Conservation (phyloP, 2,329 filamentous ascomycete species). For the Cyclaneusma minus region DNA sequence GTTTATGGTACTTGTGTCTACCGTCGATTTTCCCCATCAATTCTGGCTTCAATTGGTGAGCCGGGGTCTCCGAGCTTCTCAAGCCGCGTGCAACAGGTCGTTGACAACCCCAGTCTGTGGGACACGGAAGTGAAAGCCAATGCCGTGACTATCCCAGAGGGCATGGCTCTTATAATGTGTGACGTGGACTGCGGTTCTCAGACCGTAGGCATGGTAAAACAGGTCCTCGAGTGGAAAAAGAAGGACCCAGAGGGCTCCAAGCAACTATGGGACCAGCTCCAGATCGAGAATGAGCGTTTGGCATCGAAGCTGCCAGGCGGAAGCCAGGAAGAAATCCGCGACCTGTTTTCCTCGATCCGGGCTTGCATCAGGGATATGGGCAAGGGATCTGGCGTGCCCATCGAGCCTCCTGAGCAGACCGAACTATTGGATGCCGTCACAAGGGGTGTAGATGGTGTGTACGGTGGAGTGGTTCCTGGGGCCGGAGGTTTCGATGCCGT, state of each 20-base stretch:
- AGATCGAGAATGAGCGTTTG: constrained; percentile 58
- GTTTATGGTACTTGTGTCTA: constrained; percentile 88
- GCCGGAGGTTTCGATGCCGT: constrained; percentile 90
- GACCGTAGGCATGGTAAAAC: constrained; percentile 91
- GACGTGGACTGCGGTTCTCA: constrained; percentile 90
- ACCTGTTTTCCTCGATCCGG: constrained; percentile 34
- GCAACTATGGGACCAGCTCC: constrained; percentile 59
- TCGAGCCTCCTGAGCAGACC: constrained; percentile 80
- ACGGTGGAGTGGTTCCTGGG: constrained; percentile 84
- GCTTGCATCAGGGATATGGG: constrained; percentile 66
- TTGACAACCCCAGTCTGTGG: constrained; percentile 55
- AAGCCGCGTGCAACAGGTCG: constrained; percentile 42
- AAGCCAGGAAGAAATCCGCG: constrained; percentile 27
- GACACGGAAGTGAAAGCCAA: constrained; percentile 63
- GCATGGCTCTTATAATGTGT: constrained; percentile 75
- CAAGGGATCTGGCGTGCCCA: constrained; percentile 56
- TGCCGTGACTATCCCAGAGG: constrained; percentile 53
- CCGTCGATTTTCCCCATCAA: constrained; percentile 72
- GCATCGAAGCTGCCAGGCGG: constrained; percentile 42
- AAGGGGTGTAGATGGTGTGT: constrained; percentile 55
- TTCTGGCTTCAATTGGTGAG: constrained; percentile 54
- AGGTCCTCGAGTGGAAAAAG: constrained; percentile 70
- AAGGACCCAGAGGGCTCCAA: constrained; percentile 47
- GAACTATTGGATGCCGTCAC: constrained; percentile 64
- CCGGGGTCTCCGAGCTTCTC: constrained; percentile 53